Base-by-base conservation (phyloP, 176 grass and related monocot genomes). In the Hordeum marinum region DNA sequence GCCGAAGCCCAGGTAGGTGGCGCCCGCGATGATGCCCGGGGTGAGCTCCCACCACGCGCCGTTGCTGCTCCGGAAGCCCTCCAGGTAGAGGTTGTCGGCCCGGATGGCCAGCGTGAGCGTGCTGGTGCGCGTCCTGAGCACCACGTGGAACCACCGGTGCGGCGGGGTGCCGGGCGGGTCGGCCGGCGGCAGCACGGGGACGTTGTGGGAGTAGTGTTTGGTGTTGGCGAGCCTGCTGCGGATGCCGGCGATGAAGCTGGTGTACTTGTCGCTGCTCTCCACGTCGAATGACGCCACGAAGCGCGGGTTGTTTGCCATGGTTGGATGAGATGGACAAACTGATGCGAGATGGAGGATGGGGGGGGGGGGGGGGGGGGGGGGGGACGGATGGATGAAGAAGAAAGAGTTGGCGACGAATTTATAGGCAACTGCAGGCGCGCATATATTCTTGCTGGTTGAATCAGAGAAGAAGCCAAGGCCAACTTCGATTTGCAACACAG, bases 71-170 rank as follows among this genome's bases (percentile, higher is more conserved):
- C 0, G 54, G 80, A 88, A 88, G 11, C 86, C 86, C 86, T 71
- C 80, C 15, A 83, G 52, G 72, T 72, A 83, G 74, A 88, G 80
- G 86, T 88, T 83, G 80, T 78, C 86, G n/a, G 80, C 54, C 11
- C 74, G 80, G 9, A 41, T 72, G 52, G 80, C 80, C 10, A 78
- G 64, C n/a, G 64, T 88, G 23, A 88, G 80, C 41, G 11, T 14
- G 70, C 23, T 1, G 0, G 21, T n/a, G 40, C 0, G 39, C n/a
- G 74, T 72, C 41, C 2, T 21, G 17, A 88, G 86, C 27, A 6
- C 4, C 31, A 83, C 11, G 55, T 88, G 80, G 80, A 88, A 83
- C 86, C 86, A 87, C 25, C 62, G 72, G 9, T 24, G 61, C 13
- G 63, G 86, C 27, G 79, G 62, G 15, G 0, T 8, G 7, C 15